Evolutionary conservation across 1,284 basidiomycete species (phyloP).

Genomic region (Heterobasidion parviporum): DNA sequence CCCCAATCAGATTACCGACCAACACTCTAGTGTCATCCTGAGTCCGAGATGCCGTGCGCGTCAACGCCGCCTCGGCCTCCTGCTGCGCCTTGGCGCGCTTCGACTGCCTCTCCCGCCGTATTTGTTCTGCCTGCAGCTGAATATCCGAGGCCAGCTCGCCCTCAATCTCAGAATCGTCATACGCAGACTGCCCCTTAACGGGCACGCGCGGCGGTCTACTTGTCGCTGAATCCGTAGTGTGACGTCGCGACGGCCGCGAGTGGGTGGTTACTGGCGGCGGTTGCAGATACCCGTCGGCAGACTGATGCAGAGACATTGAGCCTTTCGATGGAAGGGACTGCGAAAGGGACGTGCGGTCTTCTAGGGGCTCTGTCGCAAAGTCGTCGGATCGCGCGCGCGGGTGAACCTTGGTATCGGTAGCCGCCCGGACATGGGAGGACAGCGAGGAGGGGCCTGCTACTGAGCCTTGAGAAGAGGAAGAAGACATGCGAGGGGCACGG

Average conservation of each 20-base stretch:
- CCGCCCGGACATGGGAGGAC: conserved; percentile 11
- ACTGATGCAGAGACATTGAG: conserved; percentile 18
- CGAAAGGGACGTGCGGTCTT: conserved; percentile 9
- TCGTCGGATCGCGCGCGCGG: conserved; percentile 7
- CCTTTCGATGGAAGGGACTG: conserved; percentile 10
- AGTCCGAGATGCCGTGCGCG: conserved; percentile 13
- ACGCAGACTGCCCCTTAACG: conserved; percentile 11
- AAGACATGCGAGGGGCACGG: conserved; percentile 3
- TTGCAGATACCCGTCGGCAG: conserved; percentile 44
- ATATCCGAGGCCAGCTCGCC: conserved; percentile 55
- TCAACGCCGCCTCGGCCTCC: conserved; percentile 22
- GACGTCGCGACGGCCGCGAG: conserved; percentile 38
- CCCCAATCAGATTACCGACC: conserved; percentile 93
- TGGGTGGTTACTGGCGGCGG: conserved; percentile 36
- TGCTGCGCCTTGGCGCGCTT: conserved; percentile 62
- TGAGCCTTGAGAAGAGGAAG: background rate
- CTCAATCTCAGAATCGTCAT: conserved; percentile 17
- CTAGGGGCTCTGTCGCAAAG: background rate
- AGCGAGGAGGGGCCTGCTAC: background rate
- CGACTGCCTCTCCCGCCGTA: conserved; percentile 65
- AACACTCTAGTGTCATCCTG: conserved; percentile 36
- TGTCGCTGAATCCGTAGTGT: conserved; percentile 38
- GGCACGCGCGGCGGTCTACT: conserved; percentile 11
- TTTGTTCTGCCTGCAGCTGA: conserved; percentile 75
- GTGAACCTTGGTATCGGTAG: conserved; percentile 9